Evolutionary conservation across 345 rosid genomes (phyloP).

Genomic region (Eucalyptus cloeziana): DNA sequence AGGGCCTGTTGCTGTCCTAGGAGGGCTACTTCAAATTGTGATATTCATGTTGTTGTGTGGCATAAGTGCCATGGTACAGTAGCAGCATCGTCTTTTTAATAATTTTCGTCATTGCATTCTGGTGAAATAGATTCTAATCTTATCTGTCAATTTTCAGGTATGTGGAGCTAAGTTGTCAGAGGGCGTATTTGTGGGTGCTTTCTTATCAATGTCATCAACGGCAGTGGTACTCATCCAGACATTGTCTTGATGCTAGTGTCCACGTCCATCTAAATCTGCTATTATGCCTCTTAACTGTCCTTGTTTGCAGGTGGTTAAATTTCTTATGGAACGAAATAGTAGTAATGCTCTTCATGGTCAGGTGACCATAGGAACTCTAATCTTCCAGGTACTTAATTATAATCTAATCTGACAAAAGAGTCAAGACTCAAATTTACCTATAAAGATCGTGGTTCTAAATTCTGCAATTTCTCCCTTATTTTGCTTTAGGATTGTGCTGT

Average conservation of each 20-base stretch:
- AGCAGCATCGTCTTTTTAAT: not conserved
- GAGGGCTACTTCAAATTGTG: slow-evolving; percentile 84
- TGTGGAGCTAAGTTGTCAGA: slow-evolving; percentile 96
- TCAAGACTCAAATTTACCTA: not conserved
- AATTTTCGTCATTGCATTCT: not conserved
- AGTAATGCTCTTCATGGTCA: slow-evolving; percentile 87
- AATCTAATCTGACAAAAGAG: not conserved
- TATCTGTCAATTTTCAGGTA: slow-evolving; percentile 33
- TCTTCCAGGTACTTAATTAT: slow-evolving; percentile 67
- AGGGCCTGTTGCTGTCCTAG: slow-evolving; percentile 91
- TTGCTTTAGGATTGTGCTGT: slow-evolving; percentile 85
- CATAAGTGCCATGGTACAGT: slow-evolving; percentile 58
- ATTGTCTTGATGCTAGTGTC: not conserved
- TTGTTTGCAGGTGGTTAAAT: slow-evolving; percentile 72
- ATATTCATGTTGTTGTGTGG: slow-evolving; percentile 76
- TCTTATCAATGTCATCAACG: slow-evolving; percentile 96
- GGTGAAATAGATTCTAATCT: not conserved
- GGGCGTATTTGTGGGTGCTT: slow-evolving; percentile 91
- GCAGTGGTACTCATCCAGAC: slow-evolving; percentile 63
- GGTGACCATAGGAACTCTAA: slow-evolving; percentile 93
- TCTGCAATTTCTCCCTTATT: not conserved
- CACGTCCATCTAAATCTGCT: not conserved
- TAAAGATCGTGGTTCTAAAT: not conserved
- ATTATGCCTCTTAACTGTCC: not conserved
- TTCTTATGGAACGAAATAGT: slow-evolving; percentile 67